phyloP scores from a whole-genome alignment of 1,139 yeast genomes.

The Geotrichum europaeum region DNA sequence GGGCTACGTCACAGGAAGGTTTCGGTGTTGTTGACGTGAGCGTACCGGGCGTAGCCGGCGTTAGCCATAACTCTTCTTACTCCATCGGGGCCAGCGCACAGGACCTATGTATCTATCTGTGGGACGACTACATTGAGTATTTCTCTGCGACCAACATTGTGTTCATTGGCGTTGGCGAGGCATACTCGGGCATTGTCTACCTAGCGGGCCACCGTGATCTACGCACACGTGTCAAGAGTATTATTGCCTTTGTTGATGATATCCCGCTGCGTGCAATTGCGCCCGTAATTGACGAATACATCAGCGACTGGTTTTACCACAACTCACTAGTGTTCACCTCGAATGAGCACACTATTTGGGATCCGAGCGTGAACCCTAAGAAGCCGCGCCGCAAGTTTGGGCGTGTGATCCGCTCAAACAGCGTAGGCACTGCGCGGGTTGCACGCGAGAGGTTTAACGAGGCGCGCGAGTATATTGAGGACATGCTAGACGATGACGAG shows the following conservation, averaged over 20 bases:
- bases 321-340: slow-evolving; percentile 81
- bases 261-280: slow-evolving; percentile 66
- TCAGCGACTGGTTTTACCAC: slow-evolving; percentile 87
- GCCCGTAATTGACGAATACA: slow-evolving; percentile 81
- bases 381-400: slow-evolving; percentile 89
- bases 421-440: slow-evolving; percentile 65
- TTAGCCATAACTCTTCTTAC: slow-evolving; percentile 21
- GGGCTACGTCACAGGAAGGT: slow-evolving; percentile 46
- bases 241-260: slow-evolving; percentile 64
- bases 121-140: slow-evolving; percentile 83
- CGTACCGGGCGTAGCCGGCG: slow-evolving; percentile 46
- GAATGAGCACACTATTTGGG: slow-evolving; percentile 74
- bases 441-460: slow-evolving; percentile 80
- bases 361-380: slow-evolving; percentile 47
- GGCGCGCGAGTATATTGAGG: slow-evolving; percentile 74
- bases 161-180: slow-evolving; percentile 84
- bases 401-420: slow-evolving; percentile 66
- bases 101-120: slow-evolving; percentile 67
- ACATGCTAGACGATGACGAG: slow-evolving; percentile 49
- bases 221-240: slow-evolving; percentile 63
- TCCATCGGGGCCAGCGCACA: slow-evolving; percentile 41
- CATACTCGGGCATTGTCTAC: slow-evolving; percentile 82
- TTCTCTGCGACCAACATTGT: slow-evolving; percentile 67
- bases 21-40: slow-evolving; percentile 82
- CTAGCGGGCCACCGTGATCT: slow-evolving; percentile 74